A percentile compares a stretch with the other conserved stretches of the same genome.
Conservation (phyloP, 495 filamentous ascomycete genomes). For the Penicillium longicatenatum region DNA sequence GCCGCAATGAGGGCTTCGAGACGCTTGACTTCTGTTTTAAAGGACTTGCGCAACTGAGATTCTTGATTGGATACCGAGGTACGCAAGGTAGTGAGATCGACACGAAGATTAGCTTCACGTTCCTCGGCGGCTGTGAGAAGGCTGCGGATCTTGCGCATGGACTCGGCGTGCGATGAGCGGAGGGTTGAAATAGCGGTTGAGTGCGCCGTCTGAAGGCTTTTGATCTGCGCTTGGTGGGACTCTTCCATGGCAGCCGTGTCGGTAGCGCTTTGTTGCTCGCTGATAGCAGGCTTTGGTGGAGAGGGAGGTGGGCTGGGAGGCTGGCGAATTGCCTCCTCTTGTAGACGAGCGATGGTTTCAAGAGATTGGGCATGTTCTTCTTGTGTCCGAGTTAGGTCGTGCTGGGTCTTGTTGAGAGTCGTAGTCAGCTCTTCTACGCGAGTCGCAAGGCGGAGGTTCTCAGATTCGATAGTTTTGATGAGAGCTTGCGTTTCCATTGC, state of each 20-base stretch:
- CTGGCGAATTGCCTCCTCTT: slow-evolving; percentile 68
- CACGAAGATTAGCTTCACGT: slow-evolving; percentile 44
- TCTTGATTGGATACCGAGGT: slow-evolving; percentile 23
- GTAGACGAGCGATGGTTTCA: slow-evolving; percentile 81
- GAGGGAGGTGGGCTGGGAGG: slow-evolving; percentile 35
- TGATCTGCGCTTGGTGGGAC: slow-evolving; percentile 41
- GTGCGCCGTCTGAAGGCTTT: slow-evolving; percentile 43
- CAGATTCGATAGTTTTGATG: slow-evolving; percentile 47
- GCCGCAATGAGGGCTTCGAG: slow-evolving; percentile 40
- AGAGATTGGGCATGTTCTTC: slow-evolving; percentile 45
- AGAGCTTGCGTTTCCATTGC: slow-evolving; percentile 44
- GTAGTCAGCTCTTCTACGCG: slow-evolving; percentile 39
- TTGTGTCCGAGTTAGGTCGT: slow-evolving; percentile 37
- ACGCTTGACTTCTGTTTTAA: slow-evolving; percentile 36
- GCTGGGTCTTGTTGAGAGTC: slow-evolving; percentile 35
- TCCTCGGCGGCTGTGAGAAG: slow-evolving; percentile 43
- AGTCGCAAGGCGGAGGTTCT: slow-evolving; percentile 44
- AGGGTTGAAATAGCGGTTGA: slow-evolving; percentile 41
- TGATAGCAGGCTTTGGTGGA: slow-evolving; percentile 16
- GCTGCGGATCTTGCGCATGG: slow-evolving; percentile 42
- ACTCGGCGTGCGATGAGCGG: slow-evolving; percentile 45
- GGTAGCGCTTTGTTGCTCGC: slow-evolving; percentile 11
- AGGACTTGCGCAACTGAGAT: slow-evolving; percentile 27
- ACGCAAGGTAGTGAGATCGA: slow-evolving; percentile 38
- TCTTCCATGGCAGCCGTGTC: slow-evolving; percentile 32